A percentile compares a stretch with the other conserved stretches of the same genome.
Evolutionary conservation across 2,329 filamentous ascomycete species (phyloP).

Genomic region (Arthrobotrys iridis): DNA sequence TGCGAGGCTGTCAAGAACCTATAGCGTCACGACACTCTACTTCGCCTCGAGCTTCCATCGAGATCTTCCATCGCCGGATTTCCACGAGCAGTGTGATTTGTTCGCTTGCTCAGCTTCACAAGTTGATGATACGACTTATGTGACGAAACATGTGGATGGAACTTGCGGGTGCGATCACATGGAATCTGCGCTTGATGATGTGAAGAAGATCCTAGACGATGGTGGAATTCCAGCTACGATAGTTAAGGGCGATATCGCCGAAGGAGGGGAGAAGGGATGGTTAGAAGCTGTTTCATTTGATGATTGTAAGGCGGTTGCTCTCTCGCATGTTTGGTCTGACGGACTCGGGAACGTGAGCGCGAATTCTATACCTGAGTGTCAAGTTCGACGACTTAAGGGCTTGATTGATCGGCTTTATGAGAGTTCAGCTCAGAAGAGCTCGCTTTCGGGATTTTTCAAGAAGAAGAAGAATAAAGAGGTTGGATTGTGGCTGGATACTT

Average conservation of each 20-base stretch:
- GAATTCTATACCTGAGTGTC: conserved; percentile 54
- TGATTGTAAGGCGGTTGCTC: conserved; percentile 38
- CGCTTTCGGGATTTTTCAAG: conserved; percentile 17
- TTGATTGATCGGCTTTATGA: conserved; percentile 27
- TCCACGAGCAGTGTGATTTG: conserved; percentile 31
- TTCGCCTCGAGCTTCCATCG: conserved; percentile 32
- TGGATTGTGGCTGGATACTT: conserved; percentile 54
- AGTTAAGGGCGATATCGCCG: conserved; percentile 29
- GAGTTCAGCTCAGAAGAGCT: background rate
- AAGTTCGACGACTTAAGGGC: conserved; percentile 39
- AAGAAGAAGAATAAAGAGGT: conserved; percentile 19
- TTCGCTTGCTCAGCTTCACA: conserved; percentile 46
- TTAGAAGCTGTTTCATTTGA: conserved; percentile 39
- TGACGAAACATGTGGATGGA: conserved; percentile 42
- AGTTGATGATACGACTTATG: conserved; percentile 48
- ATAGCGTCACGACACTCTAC: conserved; percentile 31
- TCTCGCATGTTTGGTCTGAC: conserved; percentile 56
- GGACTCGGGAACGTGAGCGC: conserved; percentile 50
- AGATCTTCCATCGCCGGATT: conserved; percentile 19
- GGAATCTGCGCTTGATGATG: conserved; percentile 30
- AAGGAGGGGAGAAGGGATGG: conserved; percentile 13
- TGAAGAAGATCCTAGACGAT: conserved; percentile 20
- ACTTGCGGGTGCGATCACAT: conserved; percentile 50
- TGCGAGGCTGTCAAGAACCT: conserved; percentile 27
- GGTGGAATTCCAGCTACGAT: conserved; percentile 43